Conservation (phyloP, 352 stramenopile species). For the Phytophthora aleatoria region DNA sequence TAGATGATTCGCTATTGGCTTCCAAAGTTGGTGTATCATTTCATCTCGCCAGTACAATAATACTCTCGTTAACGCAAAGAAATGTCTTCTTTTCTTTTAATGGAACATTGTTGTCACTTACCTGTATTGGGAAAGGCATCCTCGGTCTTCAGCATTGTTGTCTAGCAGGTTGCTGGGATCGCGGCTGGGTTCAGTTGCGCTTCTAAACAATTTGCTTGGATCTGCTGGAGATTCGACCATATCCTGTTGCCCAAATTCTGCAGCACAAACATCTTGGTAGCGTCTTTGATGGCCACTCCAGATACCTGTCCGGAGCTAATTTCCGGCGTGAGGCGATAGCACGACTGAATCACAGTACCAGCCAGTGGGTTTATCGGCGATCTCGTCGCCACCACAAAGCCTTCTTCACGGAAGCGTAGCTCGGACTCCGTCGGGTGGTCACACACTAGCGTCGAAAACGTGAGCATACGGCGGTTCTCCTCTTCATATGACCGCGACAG, state of each 20-base stretch:
- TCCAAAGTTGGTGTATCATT: no score
- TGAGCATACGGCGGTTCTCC: slow-evolving; percentile 4
- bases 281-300: not conserved
- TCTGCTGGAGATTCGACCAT: slow-evolving; percentile 10
- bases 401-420: slow-evolving; percentile 26
- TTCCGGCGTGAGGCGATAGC: slow-evolving; percentile 26
- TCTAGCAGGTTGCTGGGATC: slow-evolving; percentile 4
- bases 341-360: slow-evolving; percentile 15
- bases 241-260: slow-evolving; percentile 15
- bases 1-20: no score
- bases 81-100: not conserved
- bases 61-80: not conserved
- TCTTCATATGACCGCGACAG: slow-evolving; percentile 24
- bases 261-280: slow-evolving; percentile 21
- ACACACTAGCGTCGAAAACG: slow-evolving; percentile 19
- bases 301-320: not conserved
- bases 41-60: no score
- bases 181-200: not conserved
- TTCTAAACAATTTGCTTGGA: slow-evolving; percentile 10
- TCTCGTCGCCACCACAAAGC: slow-evolving; percentile 12
- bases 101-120: no score
- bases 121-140: not conserved
- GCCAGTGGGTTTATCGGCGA: slow-evolving; percentile 2
- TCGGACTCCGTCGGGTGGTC: slow-evolving; percentile 13
- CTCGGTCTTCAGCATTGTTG: not conserved